Evolutionary conservation across 768 basidiomycete species (phyloP), one percentile per base, ranked within the genome.

Genomic region (Termitomyces sp.): DNA sequence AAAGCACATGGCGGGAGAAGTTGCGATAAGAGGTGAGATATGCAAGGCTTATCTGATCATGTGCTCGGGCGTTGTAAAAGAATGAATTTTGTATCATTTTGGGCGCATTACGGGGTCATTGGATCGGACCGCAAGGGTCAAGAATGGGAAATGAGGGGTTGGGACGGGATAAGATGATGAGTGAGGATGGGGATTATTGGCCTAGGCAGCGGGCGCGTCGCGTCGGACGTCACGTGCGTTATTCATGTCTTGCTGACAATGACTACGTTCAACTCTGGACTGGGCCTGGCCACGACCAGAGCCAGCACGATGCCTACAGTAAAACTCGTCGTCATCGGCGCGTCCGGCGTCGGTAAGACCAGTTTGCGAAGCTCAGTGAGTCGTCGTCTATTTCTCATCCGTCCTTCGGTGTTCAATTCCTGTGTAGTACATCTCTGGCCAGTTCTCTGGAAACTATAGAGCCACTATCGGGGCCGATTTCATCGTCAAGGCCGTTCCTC

Each of bases 401-500:
- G 19, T 19, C 2, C n/a, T 31, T 30, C n/a, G 1, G 11, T 53
- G 19, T 10, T 53, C 47, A 40, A 26, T 42, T 30, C 21, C 47
- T 17, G 42, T 40, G 30, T 62, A 92, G 84, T 94, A 88, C 67
- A 84, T 91, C 62, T 84, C 87, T 10, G 83, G 85, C 28, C 80
- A 79, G 12, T 94, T 93, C 69, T 84, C 87, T 4, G 81, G 79
- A 3, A 83, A 84, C 10, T 94, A 94, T 68, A 77, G 89, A 48
- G 87, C 91, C 1, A 94, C 92, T 3, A 93, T 95, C 42, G 92
- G 91, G 19, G 85, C 87, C n/a, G 91, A 94, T 70, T 94, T 94
- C 56, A 89, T 92, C 50, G 79, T 84, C 0, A 92, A 91, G 68
- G 82, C 81, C 0, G 64, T 93, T 11, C 81, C 84, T 0, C 82